phyloP scores from a whole-genome alignment of 2,329 filamentous ascomycete genomes.

The Aspergillus unguis region DNA sequence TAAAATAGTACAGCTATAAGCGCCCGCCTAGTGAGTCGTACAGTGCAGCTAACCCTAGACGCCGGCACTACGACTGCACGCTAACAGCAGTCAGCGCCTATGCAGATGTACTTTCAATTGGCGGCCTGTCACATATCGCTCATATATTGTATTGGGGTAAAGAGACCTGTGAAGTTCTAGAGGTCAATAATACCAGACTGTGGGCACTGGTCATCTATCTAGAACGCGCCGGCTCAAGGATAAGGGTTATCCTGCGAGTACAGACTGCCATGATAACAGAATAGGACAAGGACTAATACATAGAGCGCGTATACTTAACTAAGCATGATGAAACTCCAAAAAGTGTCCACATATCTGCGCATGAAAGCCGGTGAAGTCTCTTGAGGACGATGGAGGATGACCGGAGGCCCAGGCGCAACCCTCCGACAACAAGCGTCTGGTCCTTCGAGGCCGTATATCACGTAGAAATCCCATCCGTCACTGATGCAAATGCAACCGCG shows the following conservation, averaged over 20 bases:
- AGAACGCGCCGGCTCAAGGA: too few species aligned
- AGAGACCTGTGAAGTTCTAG: too few species aligned
- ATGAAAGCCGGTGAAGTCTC: neutral
- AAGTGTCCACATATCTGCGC: neutral
- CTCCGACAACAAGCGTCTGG: neutral
- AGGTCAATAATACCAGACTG: too few species aligned
- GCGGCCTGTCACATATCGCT: too few species aligned
- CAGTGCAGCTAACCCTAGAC: neutral
- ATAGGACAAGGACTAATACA: too few species aligned
- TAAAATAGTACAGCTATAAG: neutral
- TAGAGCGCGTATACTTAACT: too few species aligned
- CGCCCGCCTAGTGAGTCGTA: neutral
- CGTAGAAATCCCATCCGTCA: neutral
- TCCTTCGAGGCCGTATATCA: neutral
- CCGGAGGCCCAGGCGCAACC: neutral
- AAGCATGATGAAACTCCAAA: neutral
- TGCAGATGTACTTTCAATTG: neutral
- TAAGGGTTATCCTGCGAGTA: too few species aligned
- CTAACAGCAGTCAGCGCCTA: neutral
- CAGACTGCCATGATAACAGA: too few species aligned
- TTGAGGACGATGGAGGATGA: neutral
- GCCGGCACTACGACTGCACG: neutral
- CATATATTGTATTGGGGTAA: too few species aligned
- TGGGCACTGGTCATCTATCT: too few species aligned
- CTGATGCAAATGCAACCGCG: neutral